Percentiles rank a stretch among this genome's conserved stretches.
phyloP scores from a whole-genome alignment of 352 stramenopile species.

The Pythium scleroteichum region DNA sequence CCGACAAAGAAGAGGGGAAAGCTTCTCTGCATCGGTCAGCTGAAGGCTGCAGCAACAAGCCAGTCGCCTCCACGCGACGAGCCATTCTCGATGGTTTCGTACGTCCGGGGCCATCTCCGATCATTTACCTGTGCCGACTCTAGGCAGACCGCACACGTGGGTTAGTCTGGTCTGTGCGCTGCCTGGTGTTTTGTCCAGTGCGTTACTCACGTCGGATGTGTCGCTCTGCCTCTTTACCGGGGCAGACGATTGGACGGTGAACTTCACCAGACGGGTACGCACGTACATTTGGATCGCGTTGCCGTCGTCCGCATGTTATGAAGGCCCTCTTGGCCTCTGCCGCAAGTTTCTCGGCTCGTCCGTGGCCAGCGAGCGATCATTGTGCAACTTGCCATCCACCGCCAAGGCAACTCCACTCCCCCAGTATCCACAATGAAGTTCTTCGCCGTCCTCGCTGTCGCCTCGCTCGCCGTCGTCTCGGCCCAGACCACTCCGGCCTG shows the following conservation, averaged over 20 bases:
- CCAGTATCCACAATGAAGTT: constrained; percentile 20
- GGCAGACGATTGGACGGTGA: background rate
- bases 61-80: no score
- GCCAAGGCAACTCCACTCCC: constrained; percentile 6
- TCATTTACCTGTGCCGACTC: background rate
- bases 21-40: no score
- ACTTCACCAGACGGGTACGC: background rate
- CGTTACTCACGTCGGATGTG: background rate
- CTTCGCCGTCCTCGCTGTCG: constrained; percentile 15
- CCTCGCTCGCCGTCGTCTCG: constrained; percentile 17
- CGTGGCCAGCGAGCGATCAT: constrained; percentile 7
- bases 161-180: background rate
- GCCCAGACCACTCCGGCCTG: constrained; percentile 10
- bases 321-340: background rate
- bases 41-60: no score
- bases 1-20: no score
- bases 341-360: background rate
- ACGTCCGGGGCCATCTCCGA: no score
- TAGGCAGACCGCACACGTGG: background rate
- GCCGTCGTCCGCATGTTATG: background rate
- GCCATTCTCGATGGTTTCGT: no score
- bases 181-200: background rate
- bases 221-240: background rate
- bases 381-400: constrained; percentile 29
- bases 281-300: background rate